A percentile compares a stretch with the other conserved stretches of the same genome.
Conservation (phyloP, 495 filamentous ascomycete genomes). For the Alectoria sarmentosa region DNA sequence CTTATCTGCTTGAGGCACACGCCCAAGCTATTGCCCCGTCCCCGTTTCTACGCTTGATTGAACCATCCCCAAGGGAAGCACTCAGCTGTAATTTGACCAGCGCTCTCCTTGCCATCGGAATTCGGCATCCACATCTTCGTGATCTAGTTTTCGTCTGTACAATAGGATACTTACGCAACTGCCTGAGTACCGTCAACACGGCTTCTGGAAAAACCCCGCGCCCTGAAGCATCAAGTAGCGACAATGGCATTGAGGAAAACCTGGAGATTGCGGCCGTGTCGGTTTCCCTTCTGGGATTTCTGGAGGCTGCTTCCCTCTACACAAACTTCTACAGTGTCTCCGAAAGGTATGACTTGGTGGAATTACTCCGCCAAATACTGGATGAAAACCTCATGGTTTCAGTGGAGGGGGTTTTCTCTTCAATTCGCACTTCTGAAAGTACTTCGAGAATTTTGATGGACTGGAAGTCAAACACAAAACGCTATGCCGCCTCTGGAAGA, state of each 20-base stretch:
- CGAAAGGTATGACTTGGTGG: slow-evolving; percentile 64
- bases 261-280: slow-evolving; percentile 61
- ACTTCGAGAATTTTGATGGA: slow-evolving; percentile 49
- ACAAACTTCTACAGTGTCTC: slow-evolving; percentile 68
- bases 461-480: slow-evolving; percentile 77
- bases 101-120: slow-evolving; percentile 71
- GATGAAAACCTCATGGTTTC: slow-evolving; percentile 76
- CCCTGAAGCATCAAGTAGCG: slow-evolving; percentile 43
- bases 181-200: slow-evolving; percentile 45
- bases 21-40: slow-evolving; percentile 69
- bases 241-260: slow-evolving; percentile 53
- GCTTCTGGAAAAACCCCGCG: slow-evolving; percentile 30
- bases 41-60: slow-evolving; percentile 71
- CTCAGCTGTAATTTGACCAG: slow-evolving; percentile 70
- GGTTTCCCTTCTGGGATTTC: slow-evolving; percentile 78
- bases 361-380: slow-evolving; percentile 60
- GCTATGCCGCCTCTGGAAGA: slow-evolving; percentile 69
- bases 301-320: slow-evolving; percentile 70
- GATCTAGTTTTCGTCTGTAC: slow-evolving; percentile 53
- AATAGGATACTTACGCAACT: slow-evolving; percentile 60
- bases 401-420: slow-evolving; percentile 80
- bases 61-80: slow-evolving; percentile 85
- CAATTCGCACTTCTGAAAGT: slow-evolving; percentile 57
- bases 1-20: slow-evolving; percentile 77
- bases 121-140: slow-evolving; percentile 58